A percentile compares a stretch with the other conserved stretches of the same genome.
Evolutionary conservation across 306 rosid genomes (phyloP).

Genomic region (Prunus padus): DNA sequence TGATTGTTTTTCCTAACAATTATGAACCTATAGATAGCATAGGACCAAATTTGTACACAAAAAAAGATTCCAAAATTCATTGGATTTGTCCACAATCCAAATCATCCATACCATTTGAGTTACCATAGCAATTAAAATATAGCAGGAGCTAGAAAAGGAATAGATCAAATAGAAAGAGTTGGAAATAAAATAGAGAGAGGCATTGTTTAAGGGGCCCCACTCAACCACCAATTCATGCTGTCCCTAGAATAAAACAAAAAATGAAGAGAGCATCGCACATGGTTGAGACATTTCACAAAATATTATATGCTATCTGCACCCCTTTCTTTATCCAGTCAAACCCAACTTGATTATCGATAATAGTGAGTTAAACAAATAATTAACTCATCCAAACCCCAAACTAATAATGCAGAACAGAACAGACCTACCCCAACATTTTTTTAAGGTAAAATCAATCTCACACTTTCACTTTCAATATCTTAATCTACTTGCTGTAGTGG

Average conservation of each 20-base stretch:
- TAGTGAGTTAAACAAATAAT: background rate
- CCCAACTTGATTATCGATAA: background rate
- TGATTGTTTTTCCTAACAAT: background rate
- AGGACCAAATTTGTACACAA: background rate
- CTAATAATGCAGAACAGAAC: background rate
- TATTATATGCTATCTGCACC: background rate
- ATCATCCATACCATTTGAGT: background rate
- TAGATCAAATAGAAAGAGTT: background rate
- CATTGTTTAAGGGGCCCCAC: background rate
- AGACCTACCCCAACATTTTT: background rate
- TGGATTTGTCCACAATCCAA: constrained; percentile 8
- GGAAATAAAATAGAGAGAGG: background rate
- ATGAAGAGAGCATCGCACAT: constrained; percentile 22
- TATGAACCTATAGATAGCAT: background rate
- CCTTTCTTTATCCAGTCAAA: constrained; percentile 13
- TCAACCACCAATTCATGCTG: constrained; percentile 21
- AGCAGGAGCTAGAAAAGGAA: background rate
- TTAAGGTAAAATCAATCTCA: no score
- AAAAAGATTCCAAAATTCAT: constrained; percentile 6
- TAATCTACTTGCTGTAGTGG: no score
- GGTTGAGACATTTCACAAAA: constrained; percentile 9
- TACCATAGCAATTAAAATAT: background rate
- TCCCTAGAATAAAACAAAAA: constrained; percentile 3
- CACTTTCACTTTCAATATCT: no score
- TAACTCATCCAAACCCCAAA: background rate